Evolutionary conservation across 208 protist genomes (phyloP).

Genomic region (Acanthamoeba royreba): DNA sequence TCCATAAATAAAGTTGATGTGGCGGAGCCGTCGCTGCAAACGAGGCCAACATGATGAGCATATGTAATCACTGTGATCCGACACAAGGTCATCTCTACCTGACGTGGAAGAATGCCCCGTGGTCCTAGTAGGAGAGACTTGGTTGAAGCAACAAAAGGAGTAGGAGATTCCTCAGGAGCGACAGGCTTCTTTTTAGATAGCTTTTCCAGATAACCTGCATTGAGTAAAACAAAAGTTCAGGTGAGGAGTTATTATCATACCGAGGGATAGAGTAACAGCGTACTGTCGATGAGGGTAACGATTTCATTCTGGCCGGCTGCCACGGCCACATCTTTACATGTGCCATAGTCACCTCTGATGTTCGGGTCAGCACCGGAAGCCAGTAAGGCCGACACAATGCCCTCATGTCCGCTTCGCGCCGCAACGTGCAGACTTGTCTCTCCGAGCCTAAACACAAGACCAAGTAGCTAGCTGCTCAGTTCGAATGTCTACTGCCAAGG

Average conservation of each 20-base stretch:
- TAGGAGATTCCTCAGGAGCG: neutral
- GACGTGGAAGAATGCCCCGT: conserved; percentile 39
- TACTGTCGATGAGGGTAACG: conserved; percentile 13
- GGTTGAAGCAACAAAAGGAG: neutral
- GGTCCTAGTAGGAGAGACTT: conserved; percentile 37
- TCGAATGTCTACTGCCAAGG: neutral
- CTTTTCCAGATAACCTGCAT: conserved; percentile 8
- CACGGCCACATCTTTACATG: conserved; percentile 25
- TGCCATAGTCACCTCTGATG: conserved; percentile 34
- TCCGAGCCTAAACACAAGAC: neutral
- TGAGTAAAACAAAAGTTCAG: too few relatives aligned
- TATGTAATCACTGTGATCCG: too few relatives aligned
- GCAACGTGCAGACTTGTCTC: conserved; percentile 42
- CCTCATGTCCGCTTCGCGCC: neutral
- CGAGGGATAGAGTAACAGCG: too few relatives aligned
- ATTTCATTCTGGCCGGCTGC: neutral
- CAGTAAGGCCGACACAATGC: neutral
- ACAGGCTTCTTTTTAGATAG: conserved; percentile 14
- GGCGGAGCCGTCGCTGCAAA: conserved; percentile 20
- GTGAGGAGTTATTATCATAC: too few relatives aligned
- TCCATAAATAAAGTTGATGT: conserved; percentile 38
- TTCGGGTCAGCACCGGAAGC: conserved; percentile 8
- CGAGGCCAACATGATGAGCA: too few relatives aligned
- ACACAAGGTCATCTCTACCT: too few relatives aligned
- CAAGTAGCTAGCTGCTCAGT: too few relatives aligned